phyloP scores from a whole-genome alignment of 2,329 filamentous ascomycete species.

The Cercospora berteroae region DNA sequence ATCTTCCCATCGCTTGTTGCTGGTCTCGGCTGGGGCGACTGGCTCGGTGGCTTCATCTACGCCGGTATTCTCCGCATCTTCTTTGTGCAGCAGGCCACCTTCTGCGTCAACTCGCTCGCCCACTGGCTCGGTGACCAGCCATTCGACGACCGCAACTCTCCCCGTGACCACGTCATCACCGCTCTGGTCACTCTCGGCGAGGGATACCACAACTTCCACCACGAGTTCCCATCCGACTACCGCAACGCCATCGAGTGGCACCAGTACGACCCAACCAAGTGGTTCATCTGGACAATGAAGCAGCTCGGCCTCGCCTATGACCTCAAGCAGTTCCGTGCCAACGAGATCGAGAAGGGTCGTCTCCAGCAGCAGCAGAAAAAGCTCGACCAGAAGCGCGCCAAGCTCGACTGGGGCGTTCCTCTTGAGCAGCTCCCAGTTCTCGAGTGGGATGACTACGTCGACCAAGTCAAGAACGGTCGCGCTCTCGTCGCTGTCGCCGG shows the following conservation, averaged over 20 bases:
- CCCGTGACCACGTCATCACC: slow-evolving; percentile 82
- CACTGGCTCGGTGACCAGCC: slow-evolving; percentile 92
- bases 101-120: slow-evolving; percentile 87
- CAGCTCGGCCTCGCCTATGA: slow-evolving; percentile 79
- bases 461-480: slow-evolving; percentile 73
- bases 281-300: slow-evolving; percentile 83
- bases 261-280: slow-evolving; percentile 91
- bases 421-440: slow-evolving; percentile 82
- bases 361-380: slow-evolving; percentile 90
- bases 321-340: slow-evolving; percentile 85
- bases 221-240: slow-evolving; percentile 92
- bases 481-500: slow-evolving; percentile 75
- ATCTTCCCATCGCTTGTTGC: slow-evolving; percentile 72
- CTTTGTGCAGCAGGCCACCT: slow-evolving; percentile 88
- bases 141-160: slow-evolving; percentile 89
- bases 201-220: slow-evolving; percentile 94
- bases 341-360: slow-evolving; percentile 90
- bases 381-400: slow-evolving; percentile 79
- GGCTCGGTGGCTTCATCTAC: slow-evolving; percentile 78
- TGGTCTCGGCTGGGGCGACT: slow-evolving; percentile 78
- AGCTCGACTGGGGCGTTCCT: slow-evolving; percentile 81
- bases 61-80: slow-evolving; percentile 82
- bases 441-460: slow-evolving; percentile 82
- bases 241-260: slow-evolving; percentile 88
- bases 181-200: slow-evolving; percentile 81